Base-by-base conservation (phyloP, 192 early-diverging fungal species). In the Linnemannia elongata region DNA sequence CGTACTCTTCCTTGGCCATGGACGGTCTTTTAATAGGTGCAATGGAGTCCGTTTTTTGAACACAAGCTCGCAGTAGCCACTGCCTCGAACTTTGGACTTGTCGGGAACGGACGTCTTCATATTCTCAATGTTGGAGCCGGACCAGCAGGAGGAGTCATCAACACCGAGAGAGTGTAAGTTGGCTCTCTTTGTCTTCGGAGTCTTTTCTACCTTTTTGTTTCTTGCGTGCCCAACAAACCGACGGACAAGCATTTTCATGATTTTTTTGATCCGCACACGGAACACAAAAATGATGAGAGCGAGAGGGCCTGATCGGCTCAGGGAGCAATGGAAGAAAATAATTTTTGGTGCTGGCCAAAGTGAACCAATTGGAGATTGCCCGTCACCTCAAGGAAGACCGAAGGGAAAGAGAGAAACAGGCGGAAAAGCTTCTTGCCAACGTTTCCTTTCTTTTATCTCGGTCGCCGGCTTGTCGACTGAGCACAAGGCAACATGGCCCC, bases 21-120 rank as follows among this genome's bases (percentile, higher is more conserved):
- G 60, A 54, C 55, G 55, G 24, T 71, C 45, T 69, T 13, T 74
- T 17, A 2, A 41, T 68, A 96, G 95, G 80, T 96, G 17, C 93
- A 99, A 89, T 99, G 96, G 91, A 97, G 95, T 88, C 98, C 99
- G 4, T 99, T 99, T 87, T 96, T 96, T 78, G 96, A 97, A 83
- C 91, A 94, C 80, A 93, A 96, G 70, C 78, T 99, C 20, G 98
- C 99, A 2, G 93, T 93, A 27, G 97, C 97, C 0, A 91, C 95
- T 39, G 94, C 96, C 47, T 96, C 98, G 57, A 99, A 99, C 91
- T 99, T 95, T 92, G 99, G 98, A 17, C 93, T 99, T 22, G 98
- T 97, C 15, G 98, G 99, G 18, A 99, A 99, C 88, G 99, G 98
- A 33, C 88, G 96, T 76, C 92, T 99, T 52, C 96, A 92, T 90